Evolutionary conservation across 148 eudicot species (phyloP).

Genomic region (Rheum nobile): DNA sequence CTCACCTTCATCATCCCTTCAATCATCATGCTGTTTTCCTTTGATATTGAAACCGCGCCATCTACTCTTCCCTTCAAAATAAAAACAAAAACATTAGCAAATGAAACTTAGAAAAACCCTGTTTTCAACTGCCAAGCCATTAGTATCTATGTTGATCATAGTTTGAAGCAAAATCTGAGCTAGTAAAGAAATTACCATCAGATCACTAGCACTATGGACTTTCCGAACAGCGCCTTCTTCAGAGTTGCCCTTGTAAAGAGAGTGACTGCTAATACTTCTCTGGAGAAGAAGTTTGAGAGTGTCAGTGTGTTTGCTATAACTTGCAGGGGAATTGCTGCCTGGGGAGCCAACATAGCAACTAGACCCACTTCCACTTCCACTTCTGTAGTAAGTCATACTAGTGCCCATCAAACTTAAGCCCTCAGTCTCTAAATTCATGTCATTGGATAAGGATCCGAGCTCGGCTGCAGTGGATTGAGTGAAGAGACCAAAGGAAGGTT

Average conservation of each 20-base stretch:
- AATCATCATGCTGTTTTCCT: constrained; percentile 50
- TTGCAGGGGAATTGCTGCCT: neutral
- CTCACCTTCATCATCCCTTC: constrained; percentile 70
- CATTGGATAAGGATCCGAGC: neutral
- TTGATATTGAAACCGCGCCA: constrained; percentile 23
- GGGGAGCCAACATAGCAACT: neutral
- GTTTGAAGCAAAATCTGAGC: neutral
- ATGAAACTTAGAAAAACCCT: too few relatives aligned
- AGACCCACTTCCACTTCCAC: neutral
- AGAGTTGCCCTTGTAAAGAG: neutral
- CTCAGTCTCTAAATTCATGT: neutral
- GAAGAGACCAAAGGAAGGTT: neutral
- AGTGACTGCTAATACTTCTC: neutral
- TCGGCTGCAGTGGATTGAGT: neutral
- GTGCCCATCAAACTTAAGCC: neutral
- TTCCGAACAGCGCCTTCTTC: neutral
- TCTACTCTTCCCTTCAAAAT: constrained; percentile 25
- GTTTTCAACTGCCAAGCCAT: neutral
- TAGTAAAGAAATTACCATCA: neutral
- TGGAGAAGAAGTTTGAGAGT: neutral
- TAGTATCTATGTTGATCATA: neutral
- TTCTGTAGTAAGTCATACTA: neutral
- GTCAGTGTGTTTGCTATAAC: neutral
- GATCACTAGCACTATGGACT: neutral
- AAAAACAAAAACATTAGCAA: neutral